Percentiles rank a stretch among this genome's conserved stretches.
Evolutionary conservation across 2,329 filamentous ascomycete genomes (phyloP).

Genomic region (Verticillium albo-atrum): DNA sequence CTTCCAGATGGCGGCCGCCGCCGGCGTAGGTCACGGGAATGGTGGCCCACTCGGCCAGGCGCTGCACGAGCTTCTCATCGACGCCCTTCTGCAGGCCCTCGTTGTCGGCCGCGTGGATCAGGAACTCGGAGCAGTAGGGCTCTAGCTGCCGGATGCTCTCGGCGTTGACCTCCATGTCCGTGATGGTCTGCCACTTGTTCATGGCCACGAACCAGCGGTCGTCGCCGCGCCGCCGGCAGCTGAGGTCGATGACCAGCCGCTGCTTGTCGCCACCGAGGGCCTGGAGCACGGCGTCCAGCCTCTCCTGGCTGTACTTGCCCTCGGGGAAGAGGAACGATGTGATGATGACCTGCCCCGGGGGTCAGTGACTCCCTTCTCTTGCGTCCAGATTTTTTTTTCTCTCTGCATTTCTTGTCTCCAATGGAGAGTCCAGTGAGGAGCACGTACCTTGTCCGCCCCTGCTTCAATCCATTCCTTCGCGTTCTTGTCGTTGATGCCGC

Average conservation of each 20-base stretch:
- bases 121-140: constrained; percentile 91
- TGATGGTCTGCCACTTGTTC: constrained; percentile 98
- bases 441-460: constrained; percentile 78
- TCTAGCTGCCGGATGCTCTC: constrained; percentile 78
- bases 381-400: not conserved
- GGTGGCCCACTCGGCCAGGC: constrained; percentile 77
- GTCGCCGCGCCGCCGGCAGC: constrained; percentile 70
- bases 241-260: constrained; percentile 91
- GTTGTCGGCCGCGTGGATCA: constrained; percentile 95
- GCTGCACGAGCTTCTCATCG: constrained; percentile 76
- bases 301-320: constrained; percentile 72
- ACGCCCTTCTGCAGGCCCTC: constrained; percentile 91
- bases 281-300: constrained; percentile 69
- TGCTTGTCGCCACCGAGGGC: constrained; percentile 69
- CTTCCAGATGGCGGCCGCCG: constrained; percentile 76
- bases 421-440: not conserved
- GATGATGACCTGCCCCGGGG: constrained; percentile 76
- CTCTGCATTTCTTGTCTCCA: not conserved
- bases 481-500: constrained; percentile 86
- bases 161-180: constrained; percentile 87
- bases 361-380: not conserved
- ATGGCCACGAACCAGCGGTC: constrained; percentile 93
- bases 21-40: constrained; percentile 97
- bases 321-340: constrained; percentile 91
- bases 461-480: constrained; percentile 80